Evolutionary conservation across 495 filamentous ascomycete genomes (phyloP), one percentile per base, ranked within the genome.

Genomic region (Penicillium paradoxum): DNA sequence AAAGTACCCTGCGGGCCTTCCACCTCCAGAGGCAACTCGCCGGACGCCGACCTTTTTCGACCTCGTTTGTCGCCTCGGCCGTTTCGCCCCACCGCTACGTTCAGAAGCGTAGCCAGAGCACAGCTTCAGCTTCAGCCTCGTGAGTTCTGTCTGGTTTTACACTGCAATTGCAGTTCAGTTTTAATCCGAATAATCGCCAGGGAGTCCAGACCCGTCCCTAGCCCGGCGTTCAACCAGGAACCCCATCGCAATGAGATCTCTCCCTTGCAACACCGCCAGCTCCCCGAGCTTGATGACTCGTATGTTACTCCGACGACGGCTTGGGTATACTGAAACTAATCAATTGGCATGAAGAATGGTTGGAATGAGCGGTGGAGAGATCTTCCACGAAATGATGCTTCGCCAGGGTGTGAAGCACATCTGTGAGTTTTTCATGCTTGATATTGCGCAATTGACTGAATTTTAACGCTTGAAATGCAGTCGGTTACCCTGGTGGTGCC

Each of bases 361-460:
- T 66, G 95, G 95, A 29, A 88, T 90, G 77, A 95, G 80, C 44
- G 95, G 95, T 68, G 93, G 93, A 64, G 85, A 96, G 67, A 97
- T 98, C 55, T 96, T 98, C 77, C 91, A 98, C 63, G 91, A 98
- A 73, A 97, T 98, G 93, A 96, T 98, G 90, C 80, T 91, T 36
- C 77, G 93, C 63, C 90, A 91, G 55, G 82, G 76, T 55, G 95
- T 98, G 25, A 91, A 96, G 75, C 88, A 95, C 70, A 77, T 97
- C 62, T 95, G 88, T 90, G 75, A 68, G 86, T 88, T 62, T 69
- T 34, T 39, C 30, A 47, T 41, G 51, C 36, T 27, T 50, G 17
- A 27, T 5, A n/a, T 14, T 45, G 8, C 24, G 21, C 14, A 50
- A 49, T 37, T 45, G 37, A 22, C 42, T 37, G 10, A 54, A 40